A percentile compares a stretch with the other conserved stretches of the same genome.
Conservation (phyloP, 345 rosid genomes). For the Hypericum androsaemum region DNA sequence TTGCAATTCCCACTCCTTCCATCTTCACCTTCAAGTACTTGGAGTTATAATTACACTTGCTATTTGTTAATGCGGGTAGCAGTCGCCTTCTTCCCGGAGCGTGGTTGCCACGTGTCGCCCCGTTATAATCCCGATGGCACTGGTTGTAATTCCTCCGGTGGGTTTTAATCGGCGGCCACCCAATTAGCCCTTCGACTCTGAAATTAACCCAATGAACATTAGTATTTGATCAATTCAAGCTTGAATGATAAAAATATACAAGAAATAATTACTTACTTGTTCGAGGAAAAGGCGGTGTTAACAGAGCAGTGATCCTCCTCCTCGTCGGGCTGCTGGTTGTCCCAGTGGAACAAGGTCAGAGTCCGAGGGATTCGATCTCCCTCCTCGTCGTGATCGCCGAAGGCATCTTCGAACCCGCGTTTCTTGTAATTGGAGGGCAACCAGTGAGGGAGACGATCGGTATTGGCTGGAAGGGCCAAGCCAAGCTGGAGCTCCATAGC, state of each 20-base stretch:
- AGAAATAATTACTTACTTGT: slow-evolving; percentile 13
- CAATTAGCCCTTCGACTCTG: slow-evolving; percentile 16
- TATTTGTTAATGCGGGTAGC: no score
- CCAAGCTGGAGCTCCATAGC: slow-evolving; percentile 39
- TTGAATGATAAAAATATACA: background rate
- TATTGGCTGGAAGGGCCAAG: slow-evolving; percentile 26
- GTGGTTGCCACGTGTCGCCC: slow-evolving; percentile 11
- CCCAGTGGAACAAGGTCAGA: slow-evolving; percentile 27
- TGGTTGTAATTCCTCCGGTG: slow-evolving; percentile 10
- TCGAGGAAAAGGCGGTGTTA: slow-evolving; percentile 8
- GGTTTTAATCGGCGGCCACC: slow-evolving; percentile 35
- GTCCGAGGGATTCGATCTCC: slow-evolving; percentile 15
- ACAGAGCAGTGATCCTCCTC: slow-evolving; percentile 12
- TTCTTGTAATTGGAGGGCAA: slow-evolving; percentile 8
- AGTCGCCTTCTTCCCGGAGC: slow-evolving; percentile 9
- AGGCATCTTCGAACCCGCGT: slow-evolving; percentile 15
- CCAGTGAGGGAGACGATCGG: background rate
- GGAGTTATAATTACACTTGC: slow-evolving; percentile 16
- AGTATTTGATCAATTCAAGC: no score
- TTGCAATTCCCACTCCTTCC: slow-evolving; percentile 44
- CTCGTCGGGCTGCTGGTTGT: slow-evolving; percentile 13
- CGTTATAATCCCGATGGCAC: background rate
- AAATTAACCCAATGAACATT: slow-evolving; percentile 3
- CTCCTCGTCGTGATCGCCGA: slow-evolving; percentile 1
- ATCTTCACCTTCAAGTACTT: slow-evolving; percentile 40